Percentiles rank a stretch among this genome's conserved stretches.
Evolutionary conservation across 1,284 basidiomycete species (phyloP).

Genomic region (Pseudozyma tsukubaensis): DNA sequence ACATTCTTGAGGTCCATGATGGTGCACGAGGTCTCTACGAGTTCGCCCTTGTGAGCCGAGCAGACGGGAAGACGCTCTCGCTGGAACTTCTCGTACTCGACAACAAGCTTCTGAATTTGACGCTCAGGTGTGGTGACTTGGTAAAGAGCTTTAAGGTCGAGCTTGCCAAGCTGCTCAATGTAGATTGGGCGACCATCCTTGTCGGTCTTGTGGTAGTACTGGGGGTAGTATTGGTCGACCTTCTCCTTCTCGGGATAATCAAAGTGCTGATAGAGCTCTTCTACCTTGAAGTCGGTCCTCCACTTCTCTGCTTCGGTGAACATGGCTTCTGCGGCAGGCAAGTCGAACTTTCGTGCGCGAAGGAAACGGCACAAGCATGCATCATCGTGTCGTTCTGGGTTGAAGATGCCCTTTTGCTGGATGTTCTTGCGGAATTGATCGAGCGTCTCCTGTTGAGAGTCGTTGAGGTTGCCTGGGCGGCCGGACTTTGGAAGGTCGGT

Average conservation of each 20-base stretch:
- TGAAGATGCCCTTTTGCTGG: constrained; percentile 61
- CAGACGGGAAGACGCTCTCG: constrained; percentile 79
- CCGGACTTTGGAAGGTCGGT: constrained; percentile 45
- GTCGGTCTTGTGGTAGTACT: constrained; percentile 94
- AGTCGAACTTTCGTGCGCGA: constrained; percentile 91
- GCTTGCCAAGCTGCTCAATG: constrained; percentile 89
- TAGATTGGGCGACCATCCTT: constrained; percentile 97
- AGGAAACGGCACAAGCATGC: constrained; percentile 75
- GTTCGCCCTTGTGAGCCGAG: constrained; percentile 78
- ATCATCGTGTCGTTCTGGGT: constrained; percentile 65
- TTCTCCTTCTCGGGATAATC: constrained; percentile 85
- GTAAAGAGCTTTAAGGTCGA: constrained; percentile 80
- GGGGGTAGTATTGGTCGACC: constrained; percentile 93
- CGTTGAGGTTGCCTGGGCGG: constrained; percentile 64
- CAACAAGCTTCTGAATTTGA: constrained; percentile 87
- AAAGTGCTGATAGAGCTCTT: constrained; percentile 86
- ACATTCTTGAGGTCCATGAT: constrained; percentile 92
- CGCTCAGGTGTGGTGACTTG: constrained; percentile 84
- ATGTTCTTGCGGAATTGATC: constrained; percentile 60
- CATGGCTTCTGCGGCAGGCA: constrained; percentile 85
- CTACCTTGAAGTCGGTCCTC: constrained; percentile 88
- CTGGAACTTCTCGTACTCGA: constrained; percentile 93
- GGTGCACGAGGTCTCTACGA: constrained; percentile 97
- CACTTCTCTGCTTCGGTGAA: constrained; percentile 85
- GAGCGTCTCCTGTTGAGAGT: constrained; percentile 59